Evolutionary conservation across 371 early-diverging fungal genomes (phyloP).

Genomic region (Funneliformis caledonium): DNA sequence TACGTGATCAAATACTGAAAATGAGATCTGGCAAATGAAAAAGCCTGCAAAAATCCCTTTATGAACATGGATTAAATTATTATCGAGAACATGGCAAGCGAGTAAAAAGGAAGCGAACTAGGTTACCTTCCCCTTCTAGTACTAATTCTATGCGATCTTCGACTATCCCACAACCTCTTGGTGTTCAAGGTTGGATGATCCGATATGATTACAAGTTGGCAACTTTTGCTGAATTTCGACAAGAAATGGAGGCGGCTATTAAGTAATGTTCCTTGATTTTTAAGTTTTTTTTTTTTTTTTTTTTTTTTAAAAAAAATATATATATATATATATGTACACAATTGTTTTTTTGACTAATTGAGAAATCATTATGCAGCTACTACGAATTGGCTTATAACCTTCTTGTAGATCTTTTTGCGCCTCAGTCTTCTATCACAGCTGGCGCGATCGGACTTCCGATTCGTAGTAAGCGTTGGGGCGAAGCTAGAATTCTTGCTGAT

Average conservation of each 20-base stretch:
- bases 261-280: slow-evolving; percentile 50
- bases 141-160: slow-evolving; percentile 44
- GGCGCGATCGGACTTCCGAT: slow-evolving; percentile 54
- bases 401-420: slow-evolving; percentile 68
- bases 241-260: slow-evolving; percentile 76
- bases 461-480: slow-evolving; percentile 65
- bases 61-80: slow-evolving; percentile 70
- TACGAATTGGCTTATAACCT: slow-evolving; percentile 75
- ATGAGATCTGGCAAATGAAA: background rate
- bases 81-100: slow-evolving; percentile 78
- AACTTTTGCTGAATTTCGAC: slow-evolving; percentile 76
- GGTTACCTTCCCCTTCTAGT: slow-evolving; percentile 59
- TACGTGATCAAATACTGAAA: background rate
- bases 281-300: background rate
- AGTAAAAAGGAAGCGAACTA: slow-evolving; percentile 70
- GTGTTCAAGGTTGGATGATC: slow-evolving; percentile 73
- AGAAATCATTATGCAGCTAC: slow-evolving; percentile 48
- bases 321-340: no score
- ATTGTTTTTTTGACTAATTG: background rate
- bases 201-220: slow-evolving; percentile 86
- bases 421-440: slow-evolving; percentile 53
- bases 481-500: slow-evolving; percentile 66
- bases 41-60: slow-evolving; percentile 70
- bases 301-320: background rate
- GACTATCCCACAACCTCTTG: slow-evolving; percentile 54